These are phyloP conservation scores for Ustilaginoidea virens DNA, from an alignment of 2,329 filamentous ascomycete species.

Conservation along the genomic window DNA sequence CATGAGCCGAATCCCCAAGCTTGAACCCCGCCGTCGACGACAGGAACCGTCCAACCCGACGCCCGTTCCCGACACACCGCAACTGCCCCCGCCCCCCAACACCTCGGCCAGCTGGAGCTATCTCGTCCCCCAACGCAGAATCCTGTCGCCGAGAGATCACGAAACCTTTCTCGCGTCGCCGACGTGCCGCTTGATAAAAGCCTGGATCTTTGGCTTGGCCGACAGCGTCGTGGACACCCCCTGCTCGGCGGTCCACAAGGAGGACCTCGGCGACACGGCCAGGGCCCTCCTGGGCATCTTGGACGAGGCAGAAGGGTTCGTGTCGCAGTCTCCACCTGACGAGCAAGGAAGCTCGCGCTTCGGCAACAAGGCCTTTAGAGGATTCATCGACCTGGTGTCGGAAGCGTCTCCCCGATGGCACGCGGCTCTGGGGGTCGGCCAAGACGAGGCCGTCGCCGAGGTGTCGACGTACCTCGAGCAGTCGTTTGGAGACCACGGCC, in stretches of 20 bases:
- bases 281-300: constrained; percentile 54
- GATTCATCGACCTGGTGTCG: constrained; percentile 57
- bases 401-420: constrained; percentile 48
- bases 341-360: constrained; percentile 84
- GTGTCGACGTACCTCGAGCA: constrained; percentile 66
- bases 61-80: constrained; percentile 61
- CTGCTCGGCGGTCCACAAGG: constrained; percentile 41
- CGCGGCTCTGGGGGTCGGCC: constrained; percentile 35
- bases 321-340: constrained; percentile 58
- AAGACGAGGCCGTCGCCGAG: constrained; percentile 46
- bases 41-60: constrained; percentile 34
- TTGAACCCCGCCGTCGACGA: constrained; percentile 47
- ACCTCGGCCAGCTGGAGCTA: constrained; percentile 45
- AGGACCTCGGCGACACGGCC: constrained; percentile 45
- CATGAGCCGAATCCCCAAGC: constrained; percentile 46
- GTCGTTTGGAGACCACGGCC: constrained; percentile 69
- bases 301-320: constrained; percentile 48
- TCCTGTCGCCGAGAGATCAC: constrained; percentile 69
- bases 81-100: constrained; percentile 52
- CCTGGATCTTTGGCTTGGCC: constrained; percentile 76
- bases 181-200: constrained; percentile 59
- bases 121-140: constrained; percentile 56
- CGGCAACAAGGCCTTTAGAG: constrained; percentile 82
- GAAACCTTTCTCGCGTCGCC: constrained; percentile 64
- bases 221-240: constrained; percentile 63